These are phyloP conservation scores for Solanum clarkiae DNA, from an alignment of 257 asterid species.

Conservation along the genomic window DNA sequence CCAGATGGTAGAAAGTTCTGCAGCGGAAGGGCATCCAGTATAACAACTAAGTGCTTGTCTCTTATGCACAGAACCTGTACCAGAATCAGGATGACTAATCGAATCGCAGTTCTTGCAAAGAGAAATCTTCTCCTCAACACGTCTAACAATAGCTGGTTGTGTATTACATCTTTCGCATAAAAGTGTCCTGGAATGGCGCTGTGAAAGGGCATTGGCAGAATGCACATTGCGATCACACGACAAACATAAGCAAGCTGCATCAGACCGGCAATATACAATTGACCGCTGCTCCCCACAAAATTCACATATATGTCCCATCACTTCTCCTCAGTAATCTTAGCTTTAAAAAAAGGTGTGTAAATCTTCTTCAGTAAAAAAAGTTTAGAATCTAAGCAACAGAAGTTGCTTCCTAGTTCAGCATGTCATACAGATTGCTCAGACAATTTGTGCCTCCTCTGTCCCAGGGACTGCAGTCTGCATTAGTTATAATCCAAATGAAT, in stretches of 20 bases:
- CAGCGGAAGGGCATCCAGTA: constrained; percentile 61
- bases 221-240: constrained; percentile 63
- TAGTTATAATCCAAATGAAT: background rate
- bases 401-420: background rate
- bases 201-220: constrained; percentile 55
- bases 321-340: background rate
- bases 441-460: background rate
- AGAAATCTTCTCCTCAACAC: constrained; percentile 38
- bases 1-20: constrained; percentile 60
- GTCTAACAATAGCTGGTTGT: constrained; percentile 38
- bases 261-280: constrained; percentile 46
- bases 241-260: constrained; percentile 35
- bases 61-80: constrained; percentile 13
- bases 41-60: constrained; percentile 35
- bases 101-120: constrained; percentile 59
- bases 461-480: background rate
- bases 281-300: constrained; percentile 53
- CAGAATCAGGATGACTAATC: constrained; percentile 18
- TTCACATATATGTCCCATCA: constrained; percentile 44
- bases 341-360: background rate
- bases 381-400: background rate
- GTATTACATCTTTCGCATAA: constrained; percentile 44
- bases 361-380: background rate
- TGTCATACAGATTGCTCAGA: background rate
- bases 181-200: constrained; percentile 52